phyloP scores from a whole-genome alignment of 768 basidiomycete species.

The Psilocybe sp. region DNA sequence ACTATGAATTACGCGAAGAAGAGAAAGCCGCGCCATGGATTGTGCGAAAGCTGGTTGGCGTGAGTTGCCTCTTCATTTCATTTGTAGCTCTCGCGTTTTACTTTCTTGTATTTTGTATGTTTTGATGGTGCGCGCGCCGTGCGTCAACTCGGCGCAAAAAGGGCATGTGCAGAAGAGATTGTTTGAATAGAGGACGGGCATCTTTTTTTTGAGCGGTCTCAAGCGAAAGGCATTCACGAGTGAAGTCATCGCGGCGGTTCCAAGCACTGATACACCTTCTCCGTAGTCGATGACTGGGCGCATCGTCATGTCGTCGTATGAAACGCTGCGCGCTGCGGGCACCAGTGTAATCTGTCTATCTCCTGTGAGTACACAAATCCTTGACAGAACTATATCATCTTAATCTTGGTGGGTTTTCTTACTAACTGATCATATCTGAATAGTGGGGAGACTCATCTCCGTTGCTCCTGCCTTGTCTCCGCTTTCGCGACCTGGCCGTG shows the following conservation, averaged over 20 bases:
- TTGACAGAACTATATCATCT: no score
- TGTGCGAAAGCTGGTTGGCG: conserved; percentile 61
- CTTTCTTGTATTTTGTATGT: background rate
- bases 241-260: background rate
- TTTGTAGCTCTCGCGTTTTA: background rate
- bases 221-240: background rate
- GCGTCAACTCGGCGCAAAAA: no score
- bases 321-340: conserved; percentile 57
- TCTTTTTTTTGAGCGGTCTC: no score
- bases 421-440: background rate
- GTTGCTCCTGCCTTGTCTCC: conserved; percentile 58
- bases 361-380: conserved; percentile 37
- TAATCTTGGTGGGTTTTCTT: no score
- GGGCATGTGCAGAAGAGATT: no score
- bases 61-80: conserved; percentile 29
- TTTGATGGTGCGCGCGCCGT: background rate
- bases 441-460: conserved; percentile 68
- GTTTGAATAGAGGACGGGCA: no score
- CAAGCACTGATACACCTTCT: background rate
- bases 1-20: conserved; percentile 38
- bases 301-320: conserved; percentile 63
- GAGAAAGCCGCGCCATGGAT: conserved; percentile 63
- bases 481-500: conserved; percentile 60
- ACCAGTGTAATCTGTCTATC: conserved; percentile 60
- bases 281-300: conserved; percentile 57